phyloP scores from a whole-genome alignment of 805 yeast species.

The Ogataea allantospora region DNA sequence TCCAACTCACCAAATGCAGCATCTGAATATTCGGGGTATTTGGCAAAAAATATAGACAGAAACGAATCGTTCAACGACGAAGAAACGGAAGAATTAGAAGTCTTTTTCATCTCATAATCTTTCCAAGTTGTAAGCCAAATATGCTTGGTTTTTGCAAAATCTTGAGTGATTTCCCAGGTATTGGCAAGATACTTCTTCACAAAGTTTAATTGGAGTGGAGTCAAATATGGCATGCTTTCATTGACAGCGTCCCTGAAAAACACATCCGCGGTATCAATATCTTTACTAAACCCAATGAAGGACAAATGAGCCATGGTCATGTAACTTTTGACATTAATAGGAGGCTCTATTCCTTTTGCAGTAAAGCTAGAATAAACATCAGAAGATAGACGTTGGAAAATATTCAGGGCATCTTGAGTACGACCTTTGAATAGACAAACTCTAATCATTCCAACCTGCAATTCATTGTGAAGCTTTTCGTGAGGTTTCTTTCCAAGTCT shows the following conservation, averaged over 20 bases:
- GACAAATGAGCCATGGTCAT: constrained; percentile 73
- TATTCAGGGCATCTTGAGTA: constrained; percentile 60
- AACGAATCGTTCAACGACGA: constrained; percentile 69
- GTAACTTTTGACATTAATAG: constrained; percentile 45
- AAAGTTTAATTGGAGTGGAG: constrained; percentile 70
- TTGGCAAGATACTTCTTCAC: constrained; percentile 63
- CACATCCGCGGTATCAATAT: constrained; percentile 65
- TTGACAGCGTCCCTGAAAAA: constrained; percentile 73
- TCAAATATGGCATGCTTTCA: constrained; percentile 68
- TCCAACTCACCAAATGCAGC: constrained; percentile 59
- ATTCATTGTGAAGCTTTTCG: constrained; percentile 40
- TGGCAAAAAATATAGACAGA: constrained; percentile 64
- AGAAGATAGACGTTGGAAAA: constrained; percentile 59
- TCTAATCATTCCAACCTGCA: constrained; percentile 71
- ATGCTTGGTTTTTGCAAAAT: constrained; percentile 55
- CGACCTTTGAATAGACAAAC: constrained; percentile 66
- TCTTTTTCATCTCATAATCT: constrained; percentile 50
- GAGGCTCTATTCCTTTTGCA: constrained; percentile 32
- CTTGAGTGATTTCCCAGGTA: constrained; percentile 54
- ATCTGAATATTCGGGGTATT: constrained; percentile 47
- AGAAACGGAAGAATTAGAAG: constrained; percentile 65
- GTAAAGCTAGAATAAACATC: constrained; percentile 41
- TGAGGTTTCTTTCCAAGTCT: constrained; percentile 33
- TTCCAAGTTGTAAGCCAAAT: constrained; percentile 63
- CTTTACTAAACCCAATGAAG: constrained; percentile 76